Percentiles rank a stretch among this genome's conserved stretches.
phyloP scores from a whole-genome alignment of 768 basidiomycete species.

The Cystobasidium tubakii region DNA sequence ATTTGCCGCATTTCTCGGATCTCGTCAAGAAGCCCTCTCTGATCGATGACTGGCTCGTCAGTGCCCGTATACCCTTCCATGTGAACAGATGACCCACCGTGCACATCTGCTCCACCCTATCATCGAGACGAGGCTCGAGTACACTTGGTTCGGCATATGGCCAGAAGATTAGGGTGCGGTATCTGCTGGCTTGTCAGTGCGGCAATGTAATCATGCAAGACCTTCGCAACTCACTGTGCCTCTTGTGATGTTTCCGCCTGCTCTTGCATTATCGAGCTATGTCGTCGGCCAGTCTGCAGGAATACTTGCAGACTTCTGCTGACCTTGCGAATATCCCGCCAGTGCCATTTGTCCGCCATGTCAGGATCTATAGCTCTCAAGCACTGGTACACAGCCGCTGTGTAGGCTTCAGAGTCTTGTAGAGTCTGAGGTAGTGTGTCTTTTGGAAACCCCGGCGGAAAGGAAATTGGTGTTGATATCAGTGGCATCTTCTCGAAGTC shows the following conservation, averaged over 20 bases:
- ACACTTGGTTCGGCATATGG: conserved; percentile 65
- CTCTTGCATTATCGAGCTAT: conserved; percentile 65
- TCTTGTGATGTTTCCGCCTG: conserved; percentile 51
- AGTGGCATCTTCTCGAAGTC: conserved; percentile 41
- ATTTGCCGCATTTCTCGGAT: conserved; percentile 52
- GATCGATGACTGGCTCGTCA: conserved; percentile 17
- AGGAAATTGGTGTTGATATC: conserved; percentile 38
- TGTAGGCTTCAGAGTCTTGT: conserved; percentile 31
- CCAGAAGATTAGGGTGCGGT: conserved; percentile 83
- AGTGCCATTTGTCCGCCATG: conserved; percentile 84
- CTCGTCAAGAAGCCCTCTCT: conserved; percentile 78
- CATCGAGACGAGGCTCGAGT: conserved; percentile 65
- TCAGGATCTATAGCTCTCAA: conserved; percentile 64
- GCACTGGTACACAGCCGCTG: conserved; percentile 56
- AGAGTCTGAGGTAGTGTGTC: conserved; percentile 36
- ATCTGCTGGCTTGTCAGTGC: conserved; percentile 54
- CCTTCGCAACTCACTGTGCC: conserved; percentile 15
- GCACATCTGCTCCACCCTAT: conserved; percentile 82
- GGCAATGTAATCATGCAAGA: background rate
- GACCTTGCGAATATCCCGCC: conserved; percentile 88
- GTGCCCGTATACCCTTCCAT: background rate
- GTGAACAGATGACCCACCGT: conserved; percentile 54
- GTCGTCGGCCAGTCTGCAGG: conserved; percentile 60
- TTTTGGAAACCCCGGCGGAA: conserved; percentile 40
- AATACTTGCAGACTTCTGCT: conserved; percentile 70